Evolutionary conservation across 139 green algal species (phyloP), one percentile per base, ranked within the genome.

Genomic region (Chlamydomonas sphaeroides): DNA sequence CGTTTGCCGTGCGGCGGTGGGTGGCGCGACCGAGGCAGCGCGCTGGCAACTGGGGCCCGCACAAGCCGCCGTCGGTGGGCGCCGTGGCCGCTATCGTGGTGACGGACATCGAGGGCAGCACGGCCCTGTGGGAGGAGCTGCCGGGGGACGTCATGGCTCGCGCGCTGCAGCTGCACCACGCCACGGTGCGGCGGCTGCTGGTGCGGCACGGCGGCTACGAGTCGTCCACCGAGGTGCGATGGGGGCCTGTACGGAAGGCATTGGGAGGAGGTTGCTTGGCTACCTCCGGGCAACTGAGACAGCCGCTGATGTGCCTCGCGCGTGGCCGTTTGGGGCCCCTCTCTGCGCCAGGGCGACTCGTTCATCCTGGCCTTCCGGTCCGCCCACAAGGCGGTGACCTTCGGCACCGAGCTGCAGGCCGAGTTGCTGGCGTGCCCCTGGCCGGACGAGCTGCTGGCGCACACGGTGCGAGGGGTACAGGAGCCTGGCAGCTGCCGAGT

Each of bases 311-410:
- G 30, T 10, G 32, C 5, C 32, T n/a, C 32, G 15, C 35, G 18
- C 11, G 26, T 62, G 33, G 2, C 20, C 2, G 21, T 41, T n/a
- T 41, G 25, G 11, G 32, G 42, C 30, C 41, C 28, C 15, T 33
- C 36, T 6, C 1, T 28, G 23, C 7, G 18, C 11, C 30, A 81
- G 45, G 62, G 76, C 33, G 81, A 87, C 59, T 84, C 73, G 0
- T 87, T 87, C 81, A 84, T 83, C 51, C 17, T 65, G 39, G 62
- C 56, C n/a, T 87, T 87, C 74, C 62, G 26, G 61, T 71, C 71
- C 17, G 72, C 59, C 20, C 57, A 61, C 21, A 51, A 83, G 28
- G 81, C 81, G 6, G 51, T 84, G 57, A 28, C 51, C 3, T 87
- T 78, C 15, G 59, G 70, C 5, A 21, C 72, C 38, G 57, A 85